Base-by-base conservation (phyloP, 768 basidiomycete species). In the Mycena floridula region DNA sequence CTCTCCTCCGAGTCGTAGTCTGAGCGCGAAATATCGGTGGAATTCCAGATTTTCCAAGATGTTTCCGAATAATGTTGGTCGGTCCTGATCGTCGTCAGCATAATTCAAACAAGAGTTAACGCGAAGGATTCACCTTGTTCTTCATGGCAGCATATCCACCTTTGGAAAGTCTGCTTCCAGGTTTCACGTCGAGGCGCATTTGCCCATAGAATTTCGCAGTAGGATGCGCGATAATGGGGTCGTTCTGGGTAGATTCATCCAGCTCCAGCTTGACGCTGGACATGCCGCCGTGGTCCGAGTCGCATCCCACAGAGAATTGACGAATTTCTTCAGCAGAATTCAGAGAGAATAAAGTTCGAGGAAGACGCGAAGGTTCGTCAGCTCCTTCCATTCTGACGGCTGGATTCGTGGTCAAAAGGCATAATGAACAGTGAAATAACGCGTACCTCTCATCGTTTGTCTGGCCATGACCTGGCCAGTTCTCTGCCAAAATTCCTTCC, bases 111-210 rank as follows among this genome's bases (percentile, higher is more conserved):
- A 22, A 11, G 49, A 2, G 22, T 18, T 16, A 21, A 46, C 25
- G 7, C 21, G 18, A 54, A 37, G 40, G 6, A 42, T 32, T 15
- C 16, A 87, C 91, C 71, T 83, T 86, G 59, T 82, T 95, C 50
- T 90, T 69, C 59, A 97, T 89, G 15, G 90, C 94, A 13, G 91
- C 89, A 62, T 95, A 98, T 0, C 94, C 94, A 5, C 83, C 82
- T 39, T 89, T 15, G n/a, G 70, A 27, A 95, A 71, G 53, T 78
- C 76, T 1, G 79, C 77, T 54, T 82, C 76, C 42, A 83, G 79
- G 68, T 39, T 77, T 79, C 2, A 93, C 86, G 30, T 67, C 72
- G 15, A 89, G 69, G 28, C 74, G 66, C 81, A 95, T 83, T 21
- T 82, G 72, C 2, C 92, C 92, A 77, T 79, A 86, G 59, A 95